Percentiles rank a stretch among this genome's conserved stretches.
Conservation (phyloP, 352 stramenopile species). For the Globisporangium acanthophoron region DNA sequence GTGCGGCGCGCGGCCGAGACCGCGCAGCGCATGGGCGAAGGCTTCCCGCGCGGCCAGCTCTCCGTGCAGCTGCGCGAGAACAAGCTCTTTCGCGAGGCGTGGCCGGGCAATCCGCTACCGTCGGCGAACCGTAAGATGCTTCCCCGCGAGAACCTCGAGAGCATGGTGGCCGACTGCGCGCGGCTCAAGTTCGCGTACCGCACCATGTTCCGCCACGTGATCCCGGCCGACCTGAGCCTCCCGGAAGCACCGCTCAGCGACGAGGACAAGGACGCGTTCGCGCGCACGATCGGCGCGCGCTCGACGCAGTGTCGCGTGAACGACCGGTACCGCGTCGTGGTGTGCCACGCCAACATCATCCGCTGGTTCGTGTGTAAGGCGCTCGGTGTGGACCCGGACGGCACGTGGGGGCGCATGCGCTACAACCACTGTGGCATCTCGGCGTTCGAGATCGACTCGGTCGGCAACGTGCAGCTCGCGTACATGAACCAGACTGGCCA, state of each 20-base stretch:
- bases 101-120: conserved; percentile 57
- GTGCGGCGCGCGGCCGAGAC: conserved; percentile 49
- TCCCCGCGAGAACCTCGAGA: conserved; percentile 61
- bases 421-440: conserved; percentile 67
- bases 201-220: conserved; percentile 62
- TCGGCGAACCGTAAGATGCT: conserved; percentile 61
- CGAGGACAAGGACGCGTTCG: conserved; percentile 23
- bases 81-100: conserved; percentile 65
- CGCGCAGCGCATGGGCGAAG: conserved; percentile 32
- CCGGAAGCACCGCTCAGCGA: conserved; percentile 21
- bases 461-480: conserved; percentile 61
- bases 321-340: conserved; percentile 50
- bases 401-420: conserved; percentile 66
- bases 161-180: conserved; percentile 65
- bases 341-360: conserved; percentile 73
- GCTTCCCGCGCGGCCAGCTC: conserved; percentile 26
- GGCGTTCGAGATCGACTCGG: conserved; percentile 55
- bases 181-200: conserved; percentile 59
- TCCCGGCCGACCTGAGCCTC: conserved; percentile 42
- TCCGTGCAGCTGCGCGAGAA: conserved; percentile 47
- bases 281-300: conserved; percentile 20
- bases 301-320: conserved; percentile 27
- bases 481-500: conserved; percentile 65
- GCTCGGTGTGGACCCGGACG: conserved; percentile 54
- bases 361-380: conserved; percentile 67